These are phyloP conservation scores for Tephrocybe sp. DNA, from an alignment of 768 basidiomycete genomes.

Conservation along the genomic window DNA sequence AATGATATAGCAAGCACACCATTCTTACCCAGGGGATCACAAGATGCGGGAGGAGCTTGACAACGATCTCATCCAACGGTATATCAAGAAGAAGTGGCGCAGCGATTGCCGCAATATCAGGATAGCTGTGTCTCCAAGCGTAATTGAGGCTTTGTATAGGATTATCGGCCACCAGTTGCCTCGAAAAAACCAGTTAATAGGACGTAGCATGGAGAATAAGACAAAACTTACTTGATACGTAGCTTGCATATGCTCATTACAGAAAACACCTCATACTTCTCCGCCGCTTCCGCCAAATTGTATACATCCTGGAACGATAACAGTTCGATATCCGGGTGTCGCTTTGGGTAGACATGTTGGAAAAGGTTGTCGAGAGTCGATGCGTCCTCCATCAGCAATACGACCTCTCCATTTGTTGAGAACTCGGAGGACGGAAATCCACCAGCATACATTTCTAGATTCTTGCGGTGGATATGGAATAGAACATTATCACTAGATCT, in stretches of 20 bases:
- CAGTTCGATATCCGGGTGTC: slow-evolving; percentile 21
- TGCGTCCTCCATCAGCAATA: slow-evolving; percentile 23
- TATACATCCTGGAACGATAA: slow-evolving; percentile 17
- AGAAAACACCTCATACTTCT: slow-evolving; percentile 30
- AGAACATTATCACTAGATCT: slow-evolving; percentile 23
- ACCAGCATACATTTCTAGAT: slow-evolving; percentile 22
- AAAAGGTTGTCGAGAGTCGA: slow-evolving; percentile 26
- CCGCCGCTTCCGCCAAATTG: slow-evolving; percentile 28
- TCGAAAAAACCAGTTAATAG: not conserved
- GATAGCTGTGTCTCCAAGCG: slow-evolving; percentile 11
- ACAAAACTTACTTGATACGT: slow-evolving; percentile 26
- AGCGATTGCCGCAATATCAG: not conserved
- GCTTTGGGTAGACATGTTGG: slow-evolving; percentile 25
- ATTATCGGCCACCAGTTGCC: slow-evolving; percentile 7
- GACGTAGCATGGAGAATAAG: not conserved
- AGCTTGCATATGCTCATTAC: slow-evolving; percentile 20
- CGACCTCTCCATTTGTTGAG: slow-evolving; percentile 17
- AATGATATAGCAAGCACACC: not conserved
- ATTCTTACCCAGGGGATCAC: slow-evolving; percentile 1
- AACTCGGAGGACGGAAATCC: slow-evolving; percentile 26
- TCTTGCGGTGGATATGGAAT: slow-evolving; percentile 23
- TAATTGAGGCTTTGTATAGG: slow-evolving; percentile 15
- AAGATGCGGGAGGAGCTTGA: not conserved
- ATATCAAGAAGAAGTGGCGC: not conserved
- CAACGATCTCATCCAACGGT: not conserved